These are phyloP conservation scores for Panus rudis DNA, from an alignment of 768 basidiomycete genomes.

Conservation along the genomic window DNA sequence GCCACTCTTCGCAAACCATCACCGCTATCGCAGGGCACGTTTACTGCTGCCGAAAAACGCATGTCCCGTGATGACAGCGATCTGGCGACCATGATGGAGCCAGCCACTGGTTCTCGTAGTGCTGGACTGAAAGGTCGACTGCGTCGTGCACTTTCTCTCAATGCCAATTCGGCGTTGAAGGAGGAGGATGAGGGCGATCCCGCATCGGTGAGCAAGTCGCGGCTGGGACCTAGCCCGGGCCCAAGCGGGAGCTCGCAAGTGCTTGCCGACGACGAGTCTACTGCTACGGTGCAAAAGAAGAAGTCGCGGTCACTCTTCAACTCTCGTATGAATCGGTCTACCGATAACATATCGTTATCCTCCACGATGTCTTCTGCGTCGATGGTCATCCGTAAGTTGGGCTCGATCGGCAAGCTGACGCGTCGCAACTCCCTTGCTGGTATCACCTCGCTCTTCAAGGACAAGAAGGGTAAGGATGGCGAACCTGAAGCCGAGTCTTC, in stretches of 20 bases:
- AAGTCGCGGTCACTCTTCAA: conserved; percentile 80
- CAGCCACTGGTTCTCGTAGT: conserved; percentile 40
- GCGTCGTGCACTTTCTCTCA: conserved; percentile 66
- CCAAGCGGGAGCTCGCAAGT: conserved; percentile 19
- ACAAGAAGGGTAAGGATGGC: conserved; percentile 51
- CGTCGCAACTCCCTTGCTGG: conserved; percentile 84
- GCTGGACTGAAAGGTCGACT: conserved; percentile 74
- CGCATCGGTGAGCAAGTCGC: conserved; percentile 15
- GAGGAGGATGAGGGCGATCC: conserved; percentile 48
- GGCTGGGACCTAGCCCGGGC: background rate
- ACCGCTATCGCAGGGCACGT: conserved; percentile 62
- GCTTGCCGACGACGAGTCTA: conserved; percentile 22
- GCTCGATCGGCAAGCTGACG: conserved; percentile 83
- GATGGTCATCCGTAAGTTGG: conserved; percentile 94
- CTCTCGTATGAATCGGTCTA: conserved; percentile 77
- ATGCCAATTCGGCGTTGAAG: conserved; percentile 47
- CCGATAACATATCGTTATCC: conserved; percentile 92
- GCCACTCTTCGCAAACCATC: conserved; percentile 40
- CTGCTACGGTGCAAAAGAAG: conserved; percentile 48
- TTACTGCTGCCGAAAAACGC: conserved; percentile 59
- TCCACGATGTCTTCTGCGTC: conserved; percentile 93
- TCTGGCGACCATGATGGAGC: conserved; percentile 45
- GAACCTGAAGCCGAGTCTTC: conserved; percentile 38
- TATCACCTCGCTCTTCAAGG: conserved; percentile 92
- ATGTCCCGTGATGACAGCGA: conserved; percentile 77